phyloP scores from a whole-genome alignment of 768 basidiomycete species.

The Galerina marginata region DNA sequence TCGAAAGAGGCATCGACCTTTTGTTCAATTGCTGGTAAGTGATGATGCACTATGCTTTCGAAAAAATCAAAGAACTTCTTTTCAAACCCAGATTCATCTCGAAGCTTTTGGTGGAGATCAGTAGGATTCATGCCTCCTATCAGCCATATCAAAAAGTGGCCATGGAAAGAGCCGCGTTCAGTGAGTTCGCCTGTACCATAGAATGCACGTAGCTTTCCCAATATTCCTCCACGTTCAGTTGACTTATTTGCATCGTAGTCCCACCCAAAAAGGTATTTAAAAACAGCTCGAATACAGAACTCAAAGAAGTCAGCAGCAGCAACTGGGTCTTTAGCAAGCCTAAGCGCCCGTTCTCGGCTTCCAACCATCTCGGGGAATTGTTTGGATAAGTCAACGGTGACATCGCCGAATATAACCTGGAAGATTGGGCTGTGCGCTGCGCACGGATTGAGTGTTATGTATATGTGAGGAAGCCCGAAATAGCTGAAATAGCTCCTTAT shows the following conservation, averaged over 20 bases:
- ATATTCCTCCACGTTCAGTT: constrained; percentile 27
- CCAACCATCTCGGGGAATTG: constrained; percentile 25
- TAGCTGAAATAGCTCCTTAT: not conserved
- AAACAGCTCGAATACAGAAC: constrained; percentile 26
- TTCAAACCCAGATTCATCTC: constrained; percentile 14
- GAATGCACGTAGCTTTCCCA: constrained; percentile 35
- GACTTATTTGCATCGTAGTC: constrained; percentile 19
- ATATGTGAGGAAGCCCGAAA: not conserved
- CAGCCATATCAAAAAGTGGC: constrained; percentile 37
- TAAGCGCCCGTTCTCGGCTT: constrained; percentile 21
- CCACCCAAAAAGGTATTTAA: constrained; percentile 34
- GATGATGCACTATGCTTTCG: constrained; percentile 36
- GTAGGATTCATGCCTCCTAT: constrained; percentile 35
- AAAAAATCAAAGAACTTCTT: constrained; percentile 35
- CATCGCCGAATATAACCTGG: constrained; percentile 14
- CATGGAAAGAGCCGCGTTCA: constrained; percentile 32
- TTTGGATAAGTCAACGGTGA: constrained; percentile 8
- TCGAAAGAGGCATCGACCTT: constrained; percentile 20
- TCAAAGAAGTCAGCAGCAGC: constrained; percentile 40
- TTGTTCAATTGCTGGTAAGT: constrained; percentile 31
- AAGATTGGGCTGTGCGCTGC: constrained; percentile 13
- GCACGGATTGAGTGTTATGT: not conserved
- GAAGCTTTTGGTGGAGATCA: constrained; percentile 30
- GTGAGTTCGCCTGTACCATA: constrained; percentile 35
- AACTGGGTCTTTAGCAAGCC: constrained; percentile 38